phyloP scores from a whole-genome alignment of 495 filamentous ascomycete species.

The Staphylotrichum tortipilum region DNA sequence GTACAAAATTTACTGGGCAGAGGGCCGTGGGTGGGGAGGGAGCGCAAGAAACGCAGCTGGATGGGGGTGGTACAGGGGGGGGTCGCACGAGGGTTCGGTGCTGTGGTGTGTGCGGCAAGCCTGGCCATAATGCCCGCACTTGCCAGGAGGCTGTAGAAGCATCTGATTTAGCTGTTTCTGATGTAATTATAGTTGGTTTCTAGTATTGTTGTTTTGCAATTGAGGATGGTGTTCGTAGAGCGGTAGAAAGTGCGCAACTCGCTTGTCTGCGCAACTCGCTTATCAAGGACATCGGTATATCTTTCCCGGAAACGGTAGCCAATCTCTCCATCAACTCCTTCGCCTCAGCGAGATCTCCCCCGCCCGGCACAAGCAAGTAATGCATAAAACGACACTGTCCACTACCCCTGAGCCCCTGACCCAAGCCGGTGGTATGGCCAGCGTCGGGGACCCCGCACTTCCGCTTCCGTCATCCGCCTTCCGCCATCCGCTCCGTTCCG shows the following conservation, averaged over 20 bases:
- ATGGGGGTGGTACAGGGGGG: background rate
- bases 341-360: too few relatives aligned
- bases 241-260: conserved; percentile 2
- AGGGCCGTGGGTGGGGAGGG: background rate
- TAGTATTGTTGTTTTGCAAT: conserved; percentile 9
- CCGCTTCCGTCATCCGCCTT: conserved; percentile 17
- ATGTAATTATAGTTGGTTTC: conserved; percentile 4
- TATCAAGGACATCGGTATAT: too few relatives aligned
- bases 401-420: conserved; percentile 3
- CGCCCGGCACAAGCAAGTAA: too few relatives aligned
- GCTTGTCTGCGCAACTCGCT: too few relatives aligned
- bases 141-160: background rate
- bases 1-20: conserved; percentile 1
- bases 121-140: too few relatives aligned
- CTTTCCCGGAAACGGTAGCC: too few relatives aligned
- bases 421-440: too few relatives aligned
- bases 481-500: conserved; percentile 18
- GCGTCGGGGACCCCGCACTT: conserved; percentile 3
- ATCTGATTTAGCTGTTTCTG: conserved; percentile 1
- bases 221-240: conserved; percentile 3
- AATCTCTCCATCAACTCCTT: background rate
- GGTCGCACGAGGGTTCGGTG: conserved; percentile 6
- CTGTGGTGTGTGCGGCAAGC: too few relatives aligned
- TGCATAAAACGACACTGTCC: too few relatives aligned
- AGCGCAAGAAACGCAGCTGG: conserved; percentile 5